These are phyloP conservation scores for Collybiopsis luxurians DNA, from an alignment of 768 basidiomycete species.

Conservation along the genomic window DNA sequence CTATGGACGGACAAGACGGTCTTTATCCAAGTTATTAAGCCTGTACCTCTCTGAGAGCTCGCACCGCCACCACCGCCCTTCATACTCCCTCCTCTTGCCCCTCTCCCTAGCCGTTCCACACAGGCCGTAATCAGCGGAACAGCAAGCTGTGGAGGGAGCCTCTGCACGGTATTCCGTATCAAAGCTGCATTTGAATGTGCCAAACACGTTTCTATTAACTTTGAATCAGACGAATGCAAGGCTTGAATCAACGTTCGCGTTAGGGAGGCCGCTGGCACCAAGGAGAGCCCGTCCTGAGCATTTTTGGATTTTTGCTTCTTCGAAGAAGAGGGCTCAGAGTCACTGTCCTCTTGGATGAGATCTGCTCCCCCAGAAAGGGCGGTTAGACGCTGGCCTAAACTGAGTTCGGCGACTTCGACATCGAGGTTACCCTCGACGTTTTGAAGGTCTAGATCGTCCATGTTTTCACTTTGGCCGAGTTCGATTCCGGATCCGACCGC, in stretches of 20 bases:
- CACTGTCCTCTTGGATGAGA: slow-evolving; percentile 32
- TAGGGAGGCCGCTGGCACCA: slow-evolving; percentile 78
- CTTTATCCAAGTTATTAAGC: slow-evolving; percentile 74
- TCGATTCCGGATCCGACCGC: slow-evolving; percentile 66
- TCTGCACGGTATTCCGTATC: slow-evolving; percentile 82
- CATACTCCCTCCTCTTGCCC: slow-evolving; percentile 65
- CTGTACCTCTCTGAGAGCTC: slow-evolving; percentile 72
- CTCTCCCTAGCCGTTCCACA: slow-evolving; percentile 83
- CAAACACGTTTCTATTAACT: slow-evolving; percentile 83
- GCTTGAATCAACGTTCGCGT: slow-evolving; percentile 96
- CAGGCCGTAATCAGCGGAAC: slow-evolving; percentile 85
- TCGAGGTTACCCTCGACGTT: slow-evolving; percentile 71
- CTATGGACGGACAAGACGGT: slow-evolving; percentile 84
- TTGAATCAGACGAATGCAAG: slow-evolving; percentile 89
- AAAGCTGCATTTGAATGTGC: slow-evolving; percentile 77
- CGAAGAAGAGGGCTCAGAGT: slow-evolving; percentile 17
- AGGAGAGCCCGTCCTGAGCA: slow-evolving; percentile 29
- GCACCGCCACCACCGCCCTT: slow-evolving; percentile 79
- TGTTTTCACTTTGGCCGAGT: slow-evolving; percentile 55
- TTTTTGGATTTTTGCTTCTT: slow-evolving; percentile 31
- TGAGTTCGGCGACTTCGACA: slow-evolving; percentile 85
- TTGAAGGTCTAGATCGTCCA: slow-evolving; percentile 46
- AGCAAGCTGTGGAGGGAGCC: slow-evolving; percentile 83
- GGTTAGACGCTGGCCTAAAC: slow-evolving; percentile 86
- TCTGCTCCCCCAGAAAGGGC: slow-evolving; percentile 61